phyloP scores from a whole-genome alignment of 805 yeast genomes.

The Yueomyces sp. region DNA sequence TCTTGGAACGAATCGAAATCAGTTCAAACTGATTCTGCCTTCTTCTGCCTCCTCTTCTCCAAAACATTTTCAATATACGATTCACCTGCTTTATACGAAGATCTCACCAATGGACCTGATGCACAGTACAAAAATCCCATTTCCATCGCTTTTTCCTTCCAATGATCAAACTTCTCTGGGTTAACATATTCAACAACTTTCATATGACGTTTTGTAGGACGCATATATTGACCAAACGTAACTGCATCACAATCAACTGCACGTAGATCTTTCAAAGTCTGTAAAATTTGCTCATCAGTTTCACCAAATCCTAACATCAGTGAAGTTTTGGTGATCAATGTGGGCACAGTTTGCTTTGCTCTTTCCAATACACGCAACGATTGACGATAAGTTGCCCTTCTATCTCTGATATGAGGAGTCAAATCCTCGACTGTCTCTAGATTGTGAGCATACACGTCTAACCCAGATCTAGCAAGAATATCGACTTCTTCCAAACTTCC shows the following conservation, averaged over 20 bases:
- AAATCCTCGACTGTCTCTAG: constrained; percentile 90
- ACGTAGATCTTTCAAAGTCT: constrained; percentile 66
- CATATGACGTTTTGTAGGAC: constrained; percentile 98
- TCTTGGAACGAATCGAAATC: no score
- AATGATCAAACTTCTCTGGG: constrained; percentile 88
- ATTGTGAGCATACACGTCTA: constrained; percentile 95
- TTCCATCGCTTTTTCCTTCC: constrained; percentile 78
- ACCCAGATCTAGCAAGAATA: constrained; percentile 68
- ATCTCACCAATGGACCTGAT: constrained; percentile 91
- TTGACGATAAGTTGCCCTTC: constrained; percentile 92
- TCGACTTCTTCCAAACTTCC: constrained; percentile 78
- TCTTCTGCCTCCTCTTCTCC: constrained; percentile 40
- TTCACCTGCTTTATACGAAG: constrained; percentile 97
- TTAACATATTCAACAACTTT: constrained; percentile 90
- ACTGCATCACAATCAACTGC: constrained; percentile 78
- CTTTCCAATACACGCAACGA: constrained; percentile 61
- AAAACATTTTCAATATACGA: constrained; percentile 90
- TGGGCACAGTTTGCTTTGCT: constrained; percentile 69
- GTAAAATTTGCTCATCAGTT: constrained; percentile 75
- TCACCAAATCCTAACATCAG: constrained; percentile 96
- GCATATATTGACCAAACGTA: constrained; percentile 97
- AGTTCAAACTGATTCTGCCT: not conserved
- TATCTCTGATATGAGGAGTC: constrained; percentile 90
- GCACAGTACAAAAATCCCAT: constrained; percentile 95
- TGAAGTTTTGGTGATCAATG: constrained; percentile 81